Percentiles rank a stretch among this genome's conserved stretches.
Conservation (phyloP, 352 stramenopile species). For the Thraustochytrium sp. region DNA sequence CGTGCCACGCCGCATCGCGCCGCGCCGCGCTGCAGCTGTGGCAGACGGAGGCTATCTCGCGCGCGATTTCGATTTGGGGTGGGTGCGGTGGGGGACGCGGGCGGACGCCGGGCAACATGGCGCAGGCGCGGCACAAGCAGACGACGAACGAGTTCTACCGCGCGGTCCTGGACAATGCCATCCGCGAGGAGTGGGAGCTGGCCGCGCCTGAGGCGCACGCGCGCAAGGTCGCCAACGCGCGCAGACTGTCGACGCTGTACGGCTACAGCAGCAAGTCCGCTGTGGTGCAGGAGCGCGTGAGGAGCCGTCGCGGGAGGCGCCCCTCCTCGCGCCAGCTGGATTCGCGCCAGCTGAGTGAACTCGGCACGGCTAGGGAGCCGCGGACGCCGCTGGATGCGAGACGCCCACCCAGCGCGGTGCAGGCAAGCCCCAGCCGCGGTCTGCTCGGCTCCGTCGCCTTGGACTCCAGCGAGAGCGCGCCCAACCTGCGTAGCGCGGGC, state of each 20-base stretch:
- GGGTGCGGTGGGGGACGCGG: background rate
- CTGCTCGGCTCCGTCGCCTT: background rate
- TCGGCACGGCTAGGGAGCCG: too few species aligned
- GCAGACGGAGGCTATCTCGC: too few species aligned
- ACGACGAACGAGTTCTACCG: constrained; percentile 40
- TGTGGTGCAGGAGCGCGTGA: background rate
- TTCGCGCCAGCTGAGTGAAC: too few species aligned
- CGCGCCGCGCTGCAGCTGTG: too few species aligned
- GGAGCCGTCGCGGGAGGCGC: background rate
- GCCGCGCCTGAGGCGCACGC: background rate
- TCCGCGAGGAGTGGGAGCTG: constrained; percentile 14
- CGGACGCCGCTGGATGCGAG: too few species aligned
- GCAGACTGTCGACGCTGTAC: constrained; percentile 5
- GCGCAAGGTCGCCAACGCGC: background rate
- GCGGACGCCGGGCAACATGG: background rate
- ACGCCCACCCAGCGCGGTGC: too few species aligned
- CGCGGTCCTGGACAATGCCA: constrained; percentile 29
- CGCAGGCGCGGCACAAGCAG: constrained; percentile 13
- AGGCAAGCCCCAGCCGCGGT: background rate
- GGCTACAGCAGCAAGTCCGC: background rate
- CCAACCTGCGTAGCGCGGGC: too few species aligned
- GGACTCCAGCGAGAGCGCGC: too few species aligned
- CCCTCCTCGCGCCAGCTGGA: background rate
- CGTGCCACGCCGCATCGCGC: too few species aligned
- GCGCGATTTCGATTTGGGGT: too few species aligned